These are phyloP conservation scores for Sphaerulina musiva DNA, from an alignment of 2,329 filamentous ascomycete genomes.

Conservation along the genomic window DNA sequence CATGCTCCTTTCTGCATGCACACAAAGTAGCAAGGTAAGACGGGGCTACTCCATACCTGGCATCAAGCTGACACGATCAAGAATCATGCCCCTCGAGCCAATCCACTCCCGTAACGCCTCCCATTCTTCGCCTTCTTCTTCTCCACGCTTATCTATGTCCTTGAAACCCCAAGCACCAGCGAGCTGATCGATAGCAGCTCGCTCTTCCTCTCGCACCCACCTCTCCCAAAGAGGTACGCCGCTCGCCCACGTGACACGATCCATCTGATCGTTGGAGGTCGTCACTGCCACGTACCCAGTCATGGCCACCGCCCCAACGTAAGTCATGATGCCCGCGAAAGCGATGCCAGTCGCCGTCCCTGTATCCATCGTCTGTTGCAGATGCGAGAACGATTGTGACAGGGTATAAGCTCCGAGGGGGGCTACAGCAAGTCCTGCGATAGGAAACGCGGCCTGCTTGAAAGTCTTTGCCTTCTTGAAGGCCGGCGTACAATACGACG, in stretches of 20 bases:
- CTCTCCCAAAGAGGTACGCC: slow-evolving; percentile 74
- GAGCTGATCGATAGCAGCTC: slow-evolving; percentile 77
- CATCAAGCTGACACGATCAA: slow-evolving; percentile 86
- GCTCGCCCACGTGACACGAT: slow-evolving; percentile 79
- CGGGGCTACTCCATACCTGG: slow-evolving; percentile 68
- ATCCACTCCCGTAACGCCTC: slow-evolving; percentile 77
- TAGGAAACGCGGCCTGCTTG: slow-evolving; percentile 56
- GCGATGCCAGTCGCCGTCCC: slow-evolving; percentile 67
- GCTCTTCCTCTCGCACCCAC: slow-evolving; percentile 85
- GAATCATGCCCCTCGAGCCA: slow-evolving; percentile 74
- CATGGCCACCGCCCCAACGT: slow-evolving; percentile 71
- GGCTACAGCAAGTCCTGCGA: slow-evolving; percentile 49
- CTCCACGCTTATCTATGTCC: slow-evolving; percentile 69
- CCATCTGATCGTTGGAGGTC: slow-evolving; percentile 92
- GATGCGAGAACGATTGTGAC: slow-evolving; percentile 58
- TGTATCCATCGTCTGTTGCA: slow-evolving; percentile 72
- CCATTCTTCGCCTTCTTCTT: slow-evolving; percentile 90
- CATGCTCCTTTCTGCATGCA: background rate
- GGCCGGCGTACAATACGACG: slow-evolving; percentile 59
- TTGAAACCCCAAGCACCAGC: slow-evolving; percentile 89
- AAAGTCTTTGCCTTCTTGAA: slow-evolving; percentile 63
- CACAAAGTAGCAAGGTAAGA: background rate
- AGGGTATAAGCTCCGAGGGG: slow-evolving; percentile 65
- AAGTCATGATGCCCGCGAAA: slow-evolving; percentile 74
- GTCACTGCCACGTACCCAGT: slow-evolving; percentile 78